Base-by-base conservation (phyloP, 2,329 filamentous ascomycete genomes). In the Colletotrichum liriopes region DNA sequence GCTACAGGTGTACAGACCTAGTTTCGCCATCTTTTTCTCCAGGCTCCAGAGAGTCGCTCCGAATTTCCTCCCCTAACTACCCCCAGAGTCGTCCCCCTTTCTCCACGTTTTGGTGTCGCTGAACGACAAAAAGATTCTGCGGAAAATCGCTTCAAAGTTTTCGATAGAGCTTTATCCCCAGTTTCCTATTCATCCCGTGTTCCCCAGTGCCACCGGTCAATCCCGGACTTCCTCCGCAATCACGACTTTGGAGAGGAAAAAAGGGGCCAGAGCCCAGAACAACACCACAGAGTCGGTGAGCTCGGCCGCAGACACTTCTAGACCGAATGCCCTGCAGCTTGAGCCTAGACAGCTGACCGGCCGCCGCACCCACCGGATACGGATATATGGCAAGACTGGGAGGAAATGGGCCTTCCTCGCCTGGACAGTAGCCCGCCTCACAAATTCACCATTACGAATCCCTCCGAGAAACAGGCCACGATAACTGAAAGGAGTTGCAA, bases 191-290 rank as follows among this genome's bases (percentile, higher is more conserved):
- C 45, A 29, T 29, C 60, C 60, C 58, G 18, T n/a, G 18, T 32
- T 23, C 14, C 29, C 29, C 32, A 37, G 20, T 55, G 20, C 32
- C 45, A 62, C 60, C 23, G n/a, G 35, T 23, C 43, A 58, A 26
- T 16, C 16, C 47, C 60, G 45, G 60, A 51, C 9, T 39, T 39
- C 45, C 32, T 62, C 60, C 60, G 60, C 45, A 51, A 32, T 37
- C 60, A 9, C 47, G 45, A 52, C 45, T 26, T 62, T 39, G 45
- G 45, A 23, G 14, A 51, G n/a, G 14, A 8, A 18, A 11, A 47
- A 37, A 35, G 29, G 29, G 23, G 20, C 29, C 9, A 7, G 18
- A 29, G 45, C n/a, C 59, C 5, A 37, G 35, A 56, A 35, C 39
- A 26, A 23, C 47, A 62, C 39, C 39, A 43, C 37, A 3, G 55